phyloP scores from a whole-genome alignment of 768 basidiomycete species.

The Kwoniella heveanensis region DNA sequence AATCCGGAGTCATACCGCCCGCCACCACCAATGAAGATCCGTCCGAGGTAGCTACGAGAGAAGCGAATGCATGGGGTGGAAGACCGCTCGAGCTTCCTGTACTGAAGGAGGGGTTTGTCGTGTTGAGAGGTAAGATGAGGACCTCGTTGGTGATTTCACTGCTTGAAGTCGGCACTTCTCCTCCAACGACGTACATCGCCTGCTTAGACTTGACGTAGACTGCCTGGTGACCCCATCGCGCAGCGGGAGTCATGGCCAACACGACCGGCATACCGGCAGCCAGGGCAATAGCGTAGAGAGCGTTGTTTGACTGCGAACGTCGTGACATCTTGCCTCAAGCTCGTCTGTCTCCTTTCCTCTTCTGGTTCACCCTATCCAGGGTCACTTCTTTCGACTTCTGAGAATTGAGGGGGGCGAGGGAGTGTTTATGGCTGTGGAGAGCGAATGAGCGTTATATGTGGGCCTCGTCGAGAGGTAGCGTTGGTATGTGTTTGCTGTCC shows the following conservation, averaged over 20 bases:
- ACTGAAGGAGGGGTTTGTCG: slow-evolving; percentile 42
- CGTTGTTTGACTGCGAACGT: not conserved
- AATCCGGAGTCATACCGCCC: slow-evolving; percentile 54
- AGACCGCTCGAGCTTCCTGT: slow-evolving; percentile 37
- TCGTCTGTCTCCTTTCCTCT: too few relatives aligned
- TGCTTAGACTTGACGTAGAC: slow-evolving; percentile 47
- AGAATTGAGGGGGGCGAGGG: too few relatives aligned
- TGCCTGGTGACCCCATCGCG: slow-evolving; percentile 55
- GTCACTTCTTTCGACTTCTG: not conserved
- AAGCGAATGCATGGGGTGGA: slow-evolving; percentile 53
- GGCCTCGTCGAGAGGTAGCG: slow-evolving; percentile 47
- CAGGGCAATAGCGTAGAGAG: slow-evolving; percentile 6
- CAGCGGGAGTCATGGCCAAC: slow-evolving; percentile 37
- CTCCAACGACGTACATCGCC: slow-evolving; percentile 54
- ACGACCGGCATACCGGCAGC: slow-evolving; percentile 20
- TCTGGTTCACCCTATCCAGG: too few relatives aligned
- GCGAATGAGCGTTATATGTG: not conserved
- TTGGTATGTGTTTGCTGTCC: slow-evolving; percentile 26
- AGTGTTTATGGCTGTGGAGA: not conserved
- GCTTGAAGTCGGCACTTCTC: slow-evolving; percentile 36
- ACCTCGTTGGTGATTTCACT: slow-evolving; percentile 54
- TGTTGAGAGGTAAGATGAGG: slow-evolving; percentile 48
- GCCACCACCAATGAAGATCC: slow-evolving; percentile 35
- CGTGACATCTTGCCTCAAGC: not conserved
- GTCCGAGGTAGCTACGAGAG: slow-evolving; percentile 33